A percentile compares a stretch with the other conserved stretches of the same genome.
Conservation (phyloP, 495 filamentous ascomycete species). For the Xeromyces bisporus region DNA sequence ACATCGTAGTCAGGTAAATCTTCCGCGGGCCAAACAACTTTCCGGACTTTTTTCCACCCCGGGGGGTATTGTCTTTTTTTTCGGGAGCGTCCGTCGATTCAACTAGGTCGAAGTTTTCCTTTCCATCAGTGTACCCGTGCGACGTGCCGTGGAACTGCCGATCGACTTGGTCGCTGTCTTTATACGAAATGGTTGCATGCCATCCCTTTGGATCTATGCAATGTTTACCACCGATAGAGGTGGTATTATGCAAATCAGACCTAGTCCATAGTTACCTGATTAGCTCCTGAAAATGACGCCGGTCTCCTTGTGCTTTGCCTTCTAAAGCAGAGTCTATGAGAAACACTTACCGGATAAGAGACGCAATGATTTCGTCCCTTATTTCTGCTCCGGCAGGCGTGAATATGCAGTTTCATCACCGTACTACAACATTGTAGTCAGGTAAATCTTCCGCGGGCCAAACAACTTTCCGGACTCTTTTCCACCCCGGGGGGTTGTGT, state of each 20-base stretch:
- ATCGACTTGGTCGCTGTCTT: not conserved
- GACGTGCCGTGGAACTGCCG: not conserved
- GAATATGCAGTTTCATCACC: not conserved
- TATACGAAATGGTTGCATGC: not conserved
- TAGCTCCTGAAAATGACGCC: no score
- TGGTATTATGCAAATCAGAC: not conserved
- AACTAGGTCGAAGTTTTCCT: not conserved
- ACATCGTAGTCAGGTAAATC: not conserved
- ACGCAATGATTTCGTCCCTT: not conserved
- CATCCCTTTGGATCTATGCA: not conserved
- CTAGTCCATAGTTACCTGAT: not conserved
- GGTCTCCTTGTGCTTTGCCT: no score
- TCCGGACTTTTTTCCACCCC: not conserved
- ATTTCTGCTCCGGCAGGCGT: not conserved
- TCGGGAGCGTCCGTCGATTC: not conserved
- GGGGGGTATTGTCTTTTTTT: not conserved
- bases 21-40: not conserved
- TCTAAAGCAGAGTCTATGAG: no score
- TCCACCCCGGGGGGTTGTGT: not conserved
- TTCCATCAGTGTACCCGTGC: not conserved
- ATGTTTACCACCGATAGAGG: not conserved
- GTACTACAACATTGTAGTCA: not conserved
- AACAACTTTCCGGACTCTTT: not conserved
- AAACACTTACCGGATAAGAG: no score
- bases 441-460: not conserved